Evolutionary conservation across 2,329 filamentous ascomycete species (phyloP).

Genomic region (Dothideomycetes sp.): DNA sequence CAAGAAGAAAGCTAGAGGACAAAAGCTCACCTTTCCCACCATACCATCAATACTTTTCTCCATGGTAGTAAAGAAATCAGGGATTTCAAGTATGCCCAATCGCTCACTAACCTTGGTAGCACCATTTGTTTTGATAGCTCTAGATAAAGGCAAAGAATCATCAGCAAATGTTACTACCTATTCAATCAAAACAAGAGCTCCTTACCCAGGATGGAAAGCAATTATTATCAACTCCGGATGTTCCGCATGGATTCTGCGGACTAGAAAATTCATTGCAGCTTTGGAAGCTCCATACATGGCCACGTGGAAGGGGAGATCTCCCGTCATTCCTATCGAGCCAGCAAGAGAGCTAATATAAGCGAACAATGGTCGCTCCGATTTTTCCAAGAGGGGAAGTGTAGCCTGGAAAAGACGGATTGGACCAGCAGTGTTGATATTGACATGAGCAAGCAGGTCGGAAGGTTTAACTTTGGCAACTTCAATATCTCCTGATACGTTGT

Average conservation of each 20-base stretch:
- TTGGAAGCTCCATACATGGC: slow-evolving; percentile 2
- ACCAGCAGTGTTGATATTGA: not conserved
- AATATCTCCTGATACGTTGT: not conserved
- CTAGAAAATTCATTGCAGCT: not conserved
- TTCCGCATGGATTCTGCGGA: not conserved
- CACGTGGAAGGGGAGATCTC: not conserved
- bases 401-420: not conserved
- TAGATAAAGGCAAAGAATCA: not conserved
- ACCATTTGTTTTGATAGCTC: accelerated
- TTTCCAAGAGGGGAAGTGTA: not conserved
- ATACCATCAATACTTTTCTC: not conserved
- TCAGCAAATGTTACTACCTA: too few species aligned
- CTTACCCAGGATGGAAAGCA: slow-evolving; percentile 4
- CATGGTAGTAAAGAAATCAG: not conserved
- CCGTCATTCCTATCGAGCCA: not conserved
- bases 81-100: not conserved
- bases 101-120: not conserved
- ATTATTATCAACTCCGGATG: not conserved
- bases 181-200: too few species aligned
- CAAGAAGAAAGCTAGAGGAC: not conserved
- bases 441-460: not conserved
- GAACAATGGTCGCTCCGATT: not conserved
- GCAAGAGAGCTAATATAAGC: not conserved
- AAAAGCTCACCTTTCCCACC: not conserved
- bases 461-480: not conserved